These are phyloP conservation scores for Lichtheimia corymbifera DNA, from an alignment of 371 early-diverging fungal genomes.

Conservation along the genomic window DNA sequence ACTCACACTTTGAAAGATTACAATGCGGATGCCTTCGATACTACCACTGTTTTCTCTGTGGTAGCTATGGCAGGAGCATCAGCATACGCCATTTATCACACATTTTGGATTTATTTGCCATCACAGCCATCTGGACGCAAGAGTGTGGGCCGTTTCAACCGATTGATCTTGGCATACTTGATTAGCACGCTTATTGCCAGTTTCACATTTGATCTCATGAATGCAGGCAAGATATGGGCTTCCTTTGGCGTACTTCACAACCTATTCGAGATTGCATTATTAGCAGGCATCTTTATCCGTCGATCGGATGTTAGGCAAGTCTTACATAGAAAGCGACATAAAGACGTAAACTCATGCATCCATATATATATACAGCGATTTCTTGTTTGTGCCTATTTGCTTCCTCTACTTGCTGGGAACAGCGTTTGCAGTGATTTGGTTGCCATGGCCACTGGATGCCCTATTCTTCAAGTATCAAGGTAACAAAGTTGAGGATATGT, in stretches of 20 bases:
- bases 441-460: constrained; percentile 41
- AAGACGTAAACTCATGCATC: not conserved
- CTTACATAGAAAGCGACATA: not conserved
- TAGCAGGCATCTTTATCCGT: constrained; percentile 7
- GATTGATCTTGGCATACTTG: constrained; percentile 18
- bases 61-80: not conserved
- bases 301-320: not conserved
- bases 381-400: not conserved
- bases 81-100: not conserved
- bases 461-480: constrained; percentile 43
- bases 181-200: constrained; percentile 24
- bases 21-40: not conserved
- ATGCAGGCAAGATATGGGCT: constrained; percentile 45
- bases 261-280: constrained; percentile 28
- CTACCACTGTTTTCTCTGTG: not conserved
- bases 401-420: constrained; percentile 24
- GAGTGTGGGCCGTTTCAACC: constrained; percentile 6
- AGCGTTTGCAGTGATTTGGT: constrained; percentile 23
- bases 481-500: too few species aligned
- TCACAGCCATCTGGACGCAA: not conserved
- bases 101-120: not conserved
- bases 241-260: constrained; percentile 40
- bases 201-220: constrained; percentile 27
- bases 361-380: not conserved
- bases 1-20: not conserved